phyloP scores from a whole-genome alignment of 768 basidiomycete genomes.

The Amanita phalloides region DNA sequence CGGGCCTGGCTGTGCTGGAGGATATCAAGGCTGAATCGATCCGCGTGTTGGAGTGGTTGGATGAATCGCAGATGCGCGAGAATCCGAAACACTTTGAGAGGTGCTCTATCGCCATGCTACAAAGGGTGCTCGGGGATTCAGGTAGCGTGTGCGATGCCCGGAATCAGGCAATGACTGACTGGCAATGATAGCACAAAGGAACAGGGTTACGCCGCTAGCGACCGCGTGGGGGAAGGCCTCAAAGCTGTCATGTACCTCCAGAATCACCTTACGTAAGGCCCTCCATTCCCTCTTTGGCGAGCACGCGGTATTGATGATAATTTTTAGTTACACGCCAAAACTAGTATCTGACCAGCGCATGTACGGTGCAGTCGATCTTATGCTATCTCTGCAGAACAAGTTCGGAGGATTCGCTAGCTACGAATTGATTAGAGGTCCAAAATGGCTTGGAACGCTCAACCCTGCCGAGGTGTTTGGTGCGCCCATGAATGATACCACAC shows the following conservation, averaged over 20 bases:
- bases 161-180: not conserved
- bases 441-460: conserved; percentile 78
- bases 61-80: conserved; percentile 57
- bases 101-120: conserved; percentile 55
- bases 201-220: conserved; percentile 92
- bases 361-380: conserved; percentile 76
- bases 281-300: not conserved
- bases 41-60: conserved; percentile 66
- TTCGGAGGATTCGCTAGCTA: conserved; percentile 92
- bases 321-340: conserved; percentile 59
- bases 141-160: conserved; percentile 19
- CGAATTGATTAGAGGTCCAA: conserved; percentile 76
- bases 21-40: conserved; percentile 56
- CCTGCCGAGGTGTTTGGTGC: conserved; percentile 93
- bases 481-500: conserved; percentile 8
- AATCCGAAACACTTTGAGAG: conserved; percentile 52
- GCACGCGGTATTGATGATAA: not conserved
- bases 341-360: conserved; percentile 67
- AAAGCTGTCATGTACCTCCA: conserved; percentile 90
- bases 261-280: conserved; percentile 55
- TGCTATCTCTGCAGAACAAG: conserved; percentile 80
- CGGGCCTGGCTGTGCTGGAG: conserved; percentile 60
- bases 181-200: conserved; percentile 59
- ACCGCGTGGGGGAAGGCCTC: conserved; percentile 90
- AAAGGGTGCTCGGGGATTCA: conserved; percentile 58